Conservation (phyloP, 169 alveolate species). For the Eimeria sp. region DNA sequence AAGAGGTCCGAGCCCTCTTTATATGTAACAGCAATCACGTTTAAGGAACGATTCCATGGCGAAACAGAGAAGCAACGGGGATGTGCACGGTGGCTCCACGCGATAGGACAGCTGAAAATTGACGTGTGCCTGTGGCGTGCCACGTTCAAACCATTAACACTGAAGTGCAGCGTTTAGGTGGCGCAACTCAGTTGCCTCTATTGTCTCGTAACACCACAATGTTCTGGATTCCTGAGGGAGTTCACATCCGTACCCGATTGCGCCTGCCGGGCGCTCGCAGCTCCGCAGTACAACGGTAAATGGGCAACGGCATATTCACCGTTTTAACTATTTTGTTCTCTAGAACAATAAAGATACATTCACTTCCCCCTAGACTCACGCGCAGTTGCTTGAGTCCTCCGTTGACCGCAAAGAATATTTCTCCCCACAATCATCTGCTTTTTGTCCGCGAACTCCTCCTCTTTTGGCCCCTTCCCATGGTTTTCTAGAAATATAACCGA, state of each 20-base stretch:
- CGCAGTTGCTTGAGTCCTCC: not conserved
- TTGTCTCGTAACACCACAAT: not conserved
- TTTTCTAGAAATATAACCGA: not conserved
- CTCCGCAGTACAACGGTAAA: not conserved
- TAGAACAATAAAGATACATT: not conserved
- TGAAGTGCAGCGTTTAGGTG: not conserved
- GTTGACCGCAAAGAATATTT: not conserved
- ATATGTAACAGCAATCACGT: not conserved
- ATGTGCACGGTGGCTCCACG: not conserved
- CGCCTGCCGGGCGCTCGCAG: not conserved
- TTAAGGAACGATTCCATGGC: not conserved
- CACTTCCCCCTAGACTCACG: not conserved
- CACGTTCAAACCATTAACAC: not conserved
- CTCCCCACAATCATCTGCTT: not conserved
- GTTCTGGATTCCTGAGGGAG: not conserved
- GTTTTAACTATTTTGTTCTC: not conserved
- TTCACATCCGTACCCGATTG: not conserved
- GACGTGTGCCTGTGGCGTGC: not conserved
- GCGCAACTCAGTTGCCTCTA: not conserved
- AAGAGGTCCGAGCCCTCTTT: conserved; percentile 22
- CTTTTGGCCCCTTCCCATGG: not conserved
- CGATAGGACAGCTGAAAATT: not conserved
- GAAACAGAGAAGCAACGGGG: not conserved
- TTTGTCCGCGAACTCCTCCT: not conserved
- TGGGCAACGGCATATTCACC: not conserved